Percentiles rank a stretch among this genome's conserved stretches.
Evolutionary conservation across 2,329 filamentous ascomycete species (phyloP).

Genomic region (Blastomyces percursus): DNA sequence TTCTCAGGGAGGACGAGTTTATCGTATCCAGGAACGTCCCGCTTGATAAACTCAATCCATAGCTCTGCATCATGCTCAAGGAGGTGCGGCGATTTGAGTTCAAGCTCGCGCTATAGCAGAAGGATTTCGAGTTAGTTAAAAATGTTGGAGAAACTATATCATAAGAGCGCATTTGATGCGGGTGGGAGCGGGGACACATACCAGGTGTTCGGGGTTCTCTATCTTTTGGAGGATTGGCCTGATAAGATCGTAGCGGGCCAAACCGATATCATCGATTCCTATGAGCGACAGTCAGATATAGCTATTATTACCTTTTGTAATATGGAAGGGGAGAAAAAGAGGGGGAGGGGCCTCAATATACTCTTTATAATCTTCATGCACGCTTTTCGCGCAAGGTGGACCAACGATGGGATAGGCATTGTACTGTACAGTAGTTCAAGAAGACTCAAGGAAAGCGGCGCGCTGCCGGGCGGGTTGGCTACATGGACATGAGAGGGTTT

Average conservation of each 20-base stretch:
- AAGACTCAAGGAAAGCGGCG: not conserved
- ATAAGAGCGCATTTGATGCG: not conserved
- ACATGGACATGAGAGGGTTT: constrained; percentile 1
- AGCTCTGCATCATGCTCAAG: constrained; percentile 57
- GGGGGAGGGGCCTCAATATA: constrained; percentile 18
- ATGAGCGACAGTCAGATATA: constrained; percentile 4
- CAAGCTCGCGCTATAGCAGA: constrained; percentile 44
- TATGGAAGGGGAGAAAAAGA: not conserved
- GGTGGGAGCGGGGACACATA: constrained; percentile 22
- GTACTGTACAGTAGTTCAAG: not conserved
- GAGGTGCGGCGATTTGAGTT: constrained; percentile 66
- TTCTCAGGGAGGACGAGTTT: constrained; percentile 56
- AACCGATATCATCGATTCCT: constrained; percentile 59
- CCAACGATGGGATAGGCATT: constrained; percentile 29
- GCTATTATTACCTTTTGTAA: not conserved
- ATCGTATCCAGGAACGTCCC: constrained; percentile 60
- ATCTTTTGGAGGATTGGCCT: constrained; percentile 59
- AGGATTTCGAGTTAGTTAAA: not conserved
- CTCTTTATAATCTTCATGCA: constrained; percentile 30
- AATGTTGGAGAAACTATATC: not conserved
- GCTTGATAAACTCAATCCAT: constrained; percentile 69
- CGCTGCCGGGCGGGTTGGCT: not conserved
- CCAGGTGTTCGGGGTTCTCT: constrained; percentile 63
- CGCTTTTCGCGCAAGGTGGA: constrained; percentile 26
- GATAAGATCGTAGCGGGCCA: constrained; percentile 56